phyloP scores from a whole-genome alignment of 257 asterid species.

The Solanum infundibuliforme region DNA sequence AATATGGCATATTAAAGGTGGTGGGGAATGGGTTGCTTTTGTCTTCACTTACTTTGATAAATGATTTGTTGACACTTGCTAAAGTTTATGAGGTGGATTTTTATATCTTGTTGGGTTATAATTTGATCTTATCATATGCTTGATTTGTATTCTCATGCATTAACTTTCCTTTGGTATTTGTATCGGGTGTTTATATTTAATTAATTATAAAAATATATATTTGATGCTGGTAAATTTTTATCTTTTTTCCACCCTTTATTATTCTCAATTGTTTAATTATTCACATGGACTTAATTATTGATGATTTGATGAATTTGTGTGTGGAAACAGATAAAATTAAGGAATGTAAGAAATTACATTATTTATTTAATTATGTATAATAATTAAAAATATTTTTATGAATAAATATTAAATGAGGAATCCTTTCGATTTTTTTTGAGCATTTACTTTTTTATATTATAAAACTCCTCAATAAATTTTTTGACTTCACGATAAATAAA shows the following conservation, averaged over 20 bases:
- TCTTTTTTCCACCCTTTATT: background rate
- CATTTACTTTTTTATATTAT: background rate
- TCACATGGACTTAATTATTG: background rate
- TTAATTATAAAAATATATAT: background rate
- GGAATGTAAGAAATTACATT: background rate
- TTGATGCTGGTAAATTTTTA: background rate
- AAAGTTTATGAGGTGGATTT: slow-evolving; percentile 6
- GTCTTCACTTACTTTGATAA: background rate
- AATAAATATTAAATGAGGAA: background rate
- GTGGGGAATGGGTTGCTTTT: background rate
- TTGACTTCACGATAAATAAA: background rate
- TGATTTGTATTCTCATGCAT: background rate
- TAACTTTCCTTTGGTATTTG: background rate
- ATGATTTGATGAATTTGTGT: background rate
- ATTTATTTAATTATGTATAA: too few relatives aligned
- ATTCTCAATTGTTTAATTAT: background rate
- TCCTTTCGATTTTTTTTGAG: background rate
- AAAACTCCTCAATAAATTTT: background rate
- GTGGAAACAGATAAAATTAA: background rate
- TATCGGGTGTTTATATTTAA: background rate
- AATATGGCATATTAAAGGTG: background rate
- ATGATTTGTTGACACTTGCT: slow-evolving; percentile 16
- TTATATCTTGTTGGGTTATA: slow-evolving; percentile 5
- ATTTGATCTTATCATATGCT: background rate
- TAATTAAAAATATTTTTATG: too few relatives aligned